Conservation (phyloP, 1,284 basidiomycete species). For the Porphyrellus sp. region DNA sequence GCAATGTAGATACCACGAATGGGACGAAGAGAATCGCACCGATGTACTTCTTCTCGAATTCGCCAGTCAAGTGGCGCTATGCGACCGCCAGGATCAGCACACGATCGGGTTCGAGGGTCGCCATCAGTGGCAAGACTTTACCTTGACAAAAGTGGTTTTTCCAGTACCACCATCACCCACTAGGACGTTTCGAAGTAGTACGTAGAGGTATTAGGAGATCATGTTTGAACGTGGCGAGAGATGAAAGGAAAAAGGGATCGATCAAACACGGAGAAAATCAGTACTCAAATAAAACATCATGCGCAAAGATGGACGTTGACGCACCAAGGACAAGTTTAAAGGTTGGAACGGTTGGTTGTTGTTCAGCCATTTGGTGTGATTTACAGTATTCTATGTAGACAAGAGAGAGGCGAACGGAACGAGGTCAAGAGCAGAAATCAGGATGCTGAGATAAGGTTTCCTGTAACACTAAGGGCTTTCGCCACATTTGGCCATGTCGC, state of each 20-base stretch:
- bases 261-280: slow-evolving; percentile 34
- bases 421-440: slow-evolving; percentile 37
- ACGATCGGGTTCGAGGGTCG: slow-evolving; percentile 43
- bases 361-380: slow-evolving; percentile 42
- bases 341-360: slow-evolving; percentile 62
- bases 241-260: slow-evolving; percentile 24
- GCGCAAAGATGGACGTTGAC: slow-evolving; percentile 32
- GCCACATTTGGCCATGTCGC: slow-evolving; percentile 24
- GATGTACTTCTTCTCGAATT: slow-evolving; percentile 99
- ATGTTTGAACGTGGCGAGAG: slow-evolving; percentile 27
- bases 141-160: slow-evolving; percentile 98
- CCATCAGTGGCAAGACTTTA: slow-evolving; percentile 37
- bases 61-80: slow-evolving; percentile 96
- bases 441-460: slow-evolving; percentile 38
- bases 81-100: slow-evolving; percentile 48
- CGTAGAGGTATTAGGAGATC: slow-evolving; percentile 15
- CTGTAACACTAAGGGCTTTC: slow-evolving; percentile 28
- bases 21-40: slow-evolving; percentile 50
- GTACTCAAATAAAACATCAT: slow-evolving; percentile 9
- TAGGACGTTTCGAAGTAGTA: slow-evolving; percentile 35
- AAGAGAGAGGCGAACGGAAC: slow-evolving; percentile 18
- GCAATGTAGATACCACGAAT: slow-evolving; percentile 12
- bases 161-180: slow-evolving; percentile 99
- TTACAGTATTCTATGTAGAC: slow-evolving; percentile 25
- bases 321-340: slow-evolving; percentile 98